Percentiles rank a stretch among this genome's conserved stretches.
phyloP scores from a whole-genome alignment of 495 filamentous ascomycete genomes.

The Xeromyces bisporus region DNA sequence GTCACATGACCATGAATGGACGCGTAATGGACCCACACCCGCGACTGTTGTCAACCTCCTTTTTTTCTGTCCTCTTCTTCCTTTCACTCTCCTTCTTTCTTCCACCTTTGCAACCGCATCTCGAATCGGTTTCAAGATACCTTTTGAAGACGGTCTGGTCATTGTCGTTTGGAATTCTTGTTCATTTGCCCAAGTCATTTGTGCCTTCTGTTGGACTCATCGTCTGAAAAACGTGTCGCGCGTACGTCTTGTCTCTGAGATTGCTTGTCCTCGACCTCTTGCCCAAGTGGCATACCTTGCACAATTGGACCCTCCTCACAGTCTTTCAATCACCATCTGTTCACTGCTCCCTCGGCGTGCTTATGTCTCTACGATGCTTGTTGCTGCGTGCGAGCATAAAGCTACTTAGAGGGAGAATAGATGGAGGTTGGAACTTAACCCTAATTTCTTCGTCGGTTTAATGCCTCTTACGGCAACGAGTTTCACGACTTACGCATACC shows the following conservation, averaged over 20 bases:
- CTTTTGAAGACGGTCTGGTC: too few species aligned
- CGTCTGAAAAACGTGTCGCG: constrained; percentile 8
- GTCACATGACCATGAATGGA: too few species aligned
- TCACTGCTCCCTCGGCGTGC: constrained; percentile 5
- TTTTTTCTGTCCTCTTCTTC: too few species aligned
- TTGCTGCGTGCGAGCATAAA: constrained; percentile 4
- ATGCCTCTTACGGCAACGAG: constrained; percentile 12
- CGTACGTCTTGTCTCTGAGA: constrained; percentile 5
- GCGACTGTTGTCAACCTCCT: too few species aligned
- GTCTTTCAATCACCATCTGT: constrained; percentile 11
- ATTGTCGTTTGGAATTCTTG: constrained; percentile 2
- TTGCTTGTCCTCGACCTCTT: constrained; percentile 13
- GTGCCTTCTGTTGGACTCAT: constrained; percentile 9
- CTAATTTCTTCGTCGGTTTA: constrained; percentile 22
- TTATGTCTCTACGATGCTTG: constrained; percentile 4
- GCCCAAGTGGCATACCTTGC: constrained; percentile 17
- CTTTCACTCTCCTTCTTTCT: constrained; percentile 7
- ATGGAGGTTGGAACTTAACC: constrained; percentile 22
- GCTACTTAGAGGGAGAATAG: constrained; percentile 7
- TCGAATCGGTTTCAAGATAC: constrained; percentile 11
- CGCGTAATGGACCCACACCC: too few species aligned
- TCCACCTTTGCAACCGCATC: constrained; percentile 10
- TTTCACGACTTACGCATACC: constrained; percentile 25
- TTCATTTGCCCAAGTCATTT: constrained; percentile 4
- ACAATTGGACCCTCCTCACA: constrained; percentile 17